Percentiles rank a stretch among this genome's conserved stretches.
Evolutionary conservation across 2,329 filamentous ascomycete species (phyloP).

Genomic region (Periconia digitata): DNA sequence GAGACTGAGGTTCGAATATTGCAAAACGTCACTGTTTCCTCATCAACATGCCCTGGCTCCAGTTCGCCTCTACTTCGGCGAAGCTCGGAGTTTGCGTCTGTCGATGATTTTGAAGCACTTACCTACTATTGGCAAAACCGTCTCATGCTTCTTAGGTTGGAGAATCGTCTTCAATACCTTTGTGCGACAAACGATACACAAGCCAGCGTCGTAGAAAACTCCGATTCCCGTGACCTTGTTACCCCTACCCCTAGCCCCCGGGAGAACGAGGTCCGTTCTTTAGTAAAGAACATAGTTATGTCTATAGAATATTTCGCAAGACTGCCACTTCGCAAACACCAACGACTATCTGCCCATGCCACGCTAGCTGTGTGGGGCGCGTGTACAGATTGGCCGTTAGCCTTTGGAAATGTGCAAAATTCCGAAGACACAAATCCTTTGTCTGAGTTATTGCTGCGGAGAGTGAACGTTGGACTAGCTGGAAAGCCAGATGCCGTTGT

Average conservation of each 20-base stretch:
- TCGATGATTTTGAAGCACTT: slow-evolving; percentile 18
- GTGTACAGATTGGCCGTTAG: slow-evolving; percentile 7
- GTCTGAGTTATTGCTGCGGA: slow-evolving; percentile 10
- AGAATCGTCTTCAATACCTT: not conserved
- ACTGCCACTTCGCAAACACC: slow-evolving; percentile 15
- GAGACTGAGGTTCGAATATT: not conserved
- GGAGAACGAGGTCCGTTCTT: slow-evolving; percentile 10
- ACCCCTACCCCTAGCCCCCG: no score
- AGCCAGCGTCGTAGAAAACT: no score
- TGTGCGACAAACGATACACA: no score
- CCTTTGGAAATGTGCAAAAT: slow-evolving; percentile 4
- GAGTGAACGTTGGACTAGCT: slow-evolving; percentile 7
- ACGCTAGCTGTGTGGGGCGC: slow-evolving; percentile 16
- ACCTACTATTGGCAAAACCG: slow-evolving; percentile 17
- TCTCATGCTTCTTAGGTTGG: slow-evolving; percentile 13
- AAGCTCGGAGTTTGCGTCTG: slow-evolving; percentile 14
- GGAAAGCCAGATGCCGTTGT: slow-evolving; percentile 11
- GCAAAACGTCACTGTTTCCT: no score
- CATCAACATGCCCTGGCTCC: no score
- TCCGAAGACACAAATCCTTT: slow-evolving; percentile 6
- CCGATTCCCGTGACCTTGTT: no score
- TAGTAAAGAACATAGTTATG: slow-evolving; percentile 15
- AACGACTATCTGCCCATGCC: slow-evolving; percentile 12
- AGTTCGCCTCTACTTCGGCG: slow-evolving; percentile 4
- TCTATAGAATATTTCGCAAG: slow-evolving; percentile 12